phyloP scores from a whole-genome alignment of 805 yeast species.

The Kluyveromyces siamensis region DNA sequence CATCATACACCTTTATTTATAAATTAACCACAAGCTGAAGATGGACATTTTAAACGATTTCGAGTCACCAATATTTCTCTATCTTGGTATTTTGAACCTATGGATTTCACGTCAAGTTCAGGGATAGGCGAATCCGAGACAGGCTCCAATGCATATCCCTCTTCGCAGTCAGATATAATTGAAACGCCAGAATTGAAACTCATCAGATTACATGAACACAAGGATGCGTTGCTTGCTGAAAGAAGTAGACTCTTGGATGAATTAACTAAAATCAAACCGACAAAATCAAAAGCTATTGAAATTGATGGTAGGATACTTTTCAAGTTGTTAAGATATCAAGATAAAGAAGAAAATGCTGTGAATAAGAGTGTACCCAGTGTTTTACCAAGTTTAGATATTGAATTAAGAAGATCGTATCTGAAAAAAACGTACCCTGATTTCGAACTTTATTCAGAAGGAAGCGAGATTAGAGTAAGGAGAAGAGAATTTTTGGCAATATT shows the following conservation, averaged over 20 bases:
- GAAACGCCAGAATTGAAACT: conserved; percentile 1
- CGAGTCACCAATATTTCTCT: not conserved
- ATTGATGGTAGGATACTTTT: not conserved
- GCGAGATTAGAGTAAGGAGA: not conserved
- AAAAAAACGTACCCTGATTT: not conserved
- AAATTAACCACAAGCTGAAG: not conserved
- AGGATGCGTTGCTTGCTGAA: not conserved
- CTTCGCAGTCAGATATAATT: conserved; percentile 1
- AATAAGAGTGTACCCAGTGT: not conserved
- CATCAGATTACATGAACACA: conserved; percentile 1
- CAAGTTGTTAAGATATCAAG: not conserved
- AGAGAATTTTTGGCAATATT: not conserved
- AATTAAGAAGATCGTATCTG: not conserved
- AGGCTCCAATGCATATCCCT: not conserved
- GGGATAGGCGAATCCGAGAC: not conserved
- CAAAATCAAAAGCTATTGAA: not conserved
- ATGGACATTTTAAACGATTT: not conserved
- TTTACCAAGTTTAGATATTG: not conserved
- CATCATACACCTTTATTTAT: too few relatives aligned
- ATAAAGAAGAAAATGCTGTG: not conserved
- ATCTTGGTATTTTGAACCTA: not conserved
- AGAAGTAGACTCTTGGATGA: not conserved
- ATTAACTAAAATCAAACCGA: not conserved
- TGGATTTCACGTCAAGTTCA: conserved; percentile 3
- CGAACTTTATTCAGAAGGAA: not conserved